These are phyloP conservation scores for Talaromyces piceae DNA, from an alignment of 2,329 filamentous ascomycete genomes.

Conservation along the genomic window DNA sequence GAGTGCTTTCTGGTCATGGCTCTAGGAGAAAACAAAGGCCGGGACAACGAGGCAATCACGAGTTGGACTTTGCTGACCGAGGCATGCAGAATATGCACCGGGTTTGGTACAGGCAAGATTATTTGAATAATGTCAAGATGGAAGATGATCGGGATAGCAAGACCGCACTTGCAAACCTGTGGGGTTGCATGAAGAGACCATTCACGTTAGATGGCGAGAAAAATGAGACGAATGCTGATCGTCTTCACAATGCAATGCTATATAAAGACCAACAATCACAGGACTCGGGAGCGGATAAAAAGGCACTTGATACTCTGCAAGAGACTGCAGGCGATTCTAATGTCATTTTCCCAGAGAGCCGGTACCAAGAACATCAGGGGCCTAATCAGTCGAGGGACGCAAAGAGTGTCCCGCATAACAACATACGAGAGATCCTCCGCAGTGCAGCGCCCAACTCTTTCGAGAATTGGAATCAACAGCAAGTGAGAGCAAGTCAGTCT, in stretches of 20 bases:
- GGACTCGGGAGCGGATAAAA: background rate
- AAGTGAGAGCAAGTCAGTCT: background rate
- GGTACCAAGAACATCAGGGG: too few relatives aligned
- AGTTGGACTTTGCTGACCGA: background rate
- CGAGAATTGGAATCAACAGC: too few relatives aligned
- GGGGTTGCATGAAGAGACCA: background rate
- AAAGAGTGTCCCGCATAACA: too few relatives aligned
- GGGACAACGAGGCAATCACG: background rate
- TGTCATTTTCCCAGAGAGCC: too few relatives aligned
- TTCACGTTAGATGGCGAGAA: background rate
- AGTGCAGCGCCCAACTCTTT: too few relatives aligned
- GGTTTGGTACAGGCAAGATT: background rate
- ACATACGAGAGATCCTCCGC: too few relatives aligned
- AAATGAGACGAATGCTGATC: background rate
- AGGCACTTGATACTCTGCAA: too few relatives aligned
- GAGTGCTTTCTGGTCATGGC: background rate
- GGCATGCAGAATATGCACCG: background rate
- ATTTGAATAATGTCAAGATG: too few relatives aligned
- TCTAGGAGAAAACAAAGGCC: background rate
- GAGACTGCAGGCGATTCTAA: too few relatives aligned
- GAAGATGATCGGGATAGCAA: background rate
- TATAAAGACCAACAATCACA: background rate
- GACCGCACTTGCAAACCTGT: background rate
- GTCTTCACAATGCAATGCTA: background rate
- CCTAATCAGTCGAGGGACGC: too few relatives aligned